Base-by-base conservation (phyloP, 2,329 filamentous ascomycete species). In the Colletotrichum tabaci region DNA sequence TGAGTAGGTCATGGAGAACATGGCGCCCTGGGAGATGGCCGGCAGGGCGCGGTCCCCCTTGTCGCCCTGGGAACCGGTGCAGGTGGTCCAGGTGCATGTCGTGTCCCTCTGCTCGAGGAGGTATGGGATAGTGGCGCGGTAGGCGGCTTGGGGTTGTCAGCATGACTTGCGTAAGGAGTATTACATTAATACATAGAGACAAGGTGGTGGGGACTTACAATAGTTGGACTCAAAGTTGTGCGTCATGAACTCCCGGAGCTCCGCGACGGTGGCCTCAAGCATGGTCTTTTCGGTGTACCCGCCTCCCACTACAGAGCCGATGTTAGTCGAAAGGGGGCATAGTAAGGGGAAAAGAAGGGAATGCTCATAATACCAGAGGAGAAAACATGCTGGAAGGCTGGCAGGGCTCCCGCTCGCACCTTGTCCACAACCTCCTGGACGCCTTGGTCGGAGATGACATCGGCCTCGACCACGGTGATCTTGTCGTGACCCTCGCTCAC, bases 331-430 rank as follows among this genome's bases (percentile, higher is more conserved):
- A 12, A 23, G 16, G 47, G 63, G 4, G 66, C 57, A 47, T 21
- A 44, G 62, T 13, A 35, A 0, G 12, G 13, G 12, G n/a, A 2
- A 9, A 18, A 12, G 47, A 2, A 10, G 47, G 47, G 10, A 4
- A 4, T 4, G 38, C 53, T 57, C 30, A 38, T 64, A 82, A 18
- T 63, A 82, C 80, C 78, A 26, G 74, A 72, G 53, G 77, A 68
- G 60, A 77, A 83, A 9, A 83, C 82, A 71, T 84, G 81, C 69
- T 83, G 81, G 62, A 83, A 83, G 15, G 77, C 70, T 2, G 81
- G 81, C 52, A 82, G 71, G 61, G 79, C 73, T 35, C 82, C 81
- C 7, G 70, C 74, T 35, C 73, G 68, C 26, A 82, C 80, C 61
- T 77, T 73, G 18, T 82, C 77, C 23, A 83, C 80, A 6, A 83